Evolutionary conservation across 129 eudicot species (phyloP).

Genomic region (Dittrichia graveolens): DNA sequence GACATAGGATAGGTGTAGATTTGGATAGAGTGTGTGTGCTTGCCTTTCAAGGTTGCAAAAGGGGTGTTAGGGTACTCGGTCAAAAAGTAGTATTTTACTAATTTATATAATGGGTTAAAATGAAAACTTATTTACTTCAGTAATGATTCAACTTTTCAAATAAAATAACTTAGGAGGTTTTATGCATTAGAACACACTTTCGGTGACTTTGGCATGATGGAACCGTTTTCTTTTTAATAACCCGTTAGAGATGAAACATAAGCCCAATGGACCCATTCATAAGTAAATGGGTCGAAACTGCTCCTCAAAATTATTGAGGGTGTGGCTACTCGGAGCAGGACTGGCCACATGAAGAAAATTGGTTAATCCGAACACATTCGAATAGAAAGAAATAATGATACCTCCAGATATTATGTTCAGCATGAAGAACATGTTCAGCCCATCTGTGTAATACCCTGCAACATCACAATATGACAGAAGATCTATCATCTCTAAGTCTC

Average conservation of each 20-base stretch:
- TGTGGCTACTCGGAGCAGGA: background rate
- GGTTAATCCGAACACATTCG: background rate
- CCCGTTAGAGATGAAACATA: background rate
- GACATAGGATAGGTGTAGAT: no score
- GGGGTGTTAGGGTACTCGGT: no score
- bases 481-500: background rate
- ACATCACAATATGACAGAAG: slow-evolving; percentile 12
- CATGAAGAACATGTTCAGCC: slow-evolving; percentile 85
- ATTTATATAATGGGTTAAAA: background rate
- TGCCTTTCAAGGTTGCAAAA: no score
- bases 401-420: slow-evolving; percentile 97
- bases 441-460: slow-evolving; percentile 95
- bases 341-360: background rate
- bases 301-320: background rate
- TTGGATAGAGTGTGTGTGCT: no score
- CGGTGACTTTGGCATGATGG: background rate
- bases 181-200: background rate
- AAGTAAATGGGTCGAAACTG: background rate
- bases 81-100: background rate
- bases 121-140: background rate
- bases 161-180: background rate
- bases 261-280: background rate
- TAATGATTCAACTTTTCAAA: background rate
- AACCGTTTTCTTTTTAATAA: slow-evolving; percentile 5
- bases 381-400: slow-evolving; percentile 29